Conservation (phyloP, 306 rosid species). For the Vigna angularis region DNA sequence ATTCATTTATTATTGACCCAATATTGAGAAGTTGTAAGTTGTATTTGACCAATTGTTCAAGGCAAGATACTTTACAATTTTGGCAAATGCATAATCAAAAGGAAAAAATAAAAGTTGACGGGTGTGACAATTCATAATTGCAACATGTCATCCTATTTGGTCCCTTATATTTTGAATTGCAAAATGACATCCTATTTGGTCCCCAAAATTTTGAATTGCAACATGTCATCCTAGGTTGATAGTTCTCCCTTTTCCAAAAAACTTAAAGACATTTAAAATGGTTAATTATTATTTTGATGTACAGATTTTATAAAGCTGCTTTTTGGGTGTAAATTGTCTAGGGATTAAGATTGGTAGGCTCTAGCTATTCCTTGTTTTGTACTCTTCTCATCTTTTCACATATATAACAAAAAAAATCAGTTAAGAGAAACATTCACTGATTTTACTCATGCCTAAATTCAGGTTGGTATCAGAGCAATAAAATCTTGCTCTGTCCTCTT, state of each 20-base stretch:
- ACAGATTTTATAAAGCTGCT: too few relatives aligned
- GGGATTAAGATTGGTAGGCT: too few relatives aligned
- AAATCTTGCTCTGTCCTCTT: too few relatives aligned
- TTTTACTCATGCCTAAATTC: too few relatives aligned
- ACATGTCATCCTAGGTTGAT: slow-evolving; percentile 15
- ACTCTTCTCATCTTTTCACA: too few relatives aligned
- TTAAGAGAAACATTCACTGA: too few relatives aligned
- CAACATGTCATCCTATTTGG: slow-evolving; percentile 20
- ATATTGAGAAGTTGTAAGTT: not conserved
- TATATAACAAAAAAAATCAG: too few relatives aligned
- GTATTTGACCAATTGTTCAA: slow-evolving; percentile 36
- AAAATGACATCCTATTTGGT: slow-evolving; percentile 18
- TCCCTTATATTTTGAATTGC: not conserved
- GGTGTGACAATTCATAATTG: not conserved
- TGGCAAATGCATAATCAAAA: slow-evolving; percentile 41
- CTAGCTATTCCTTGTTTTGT: too few relatives aligned
- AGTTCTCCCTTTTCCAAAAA: slow-evolving; percentile 13
- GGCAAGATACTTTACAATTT: slow-evolving; percentile 30
- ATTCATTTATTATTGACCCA: slow-evolving; percentile 21
- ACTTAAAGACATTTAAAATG: not conserved
- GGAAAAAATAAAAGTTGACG: not conserved
- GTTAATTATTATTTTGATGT: too few relatives aligned
- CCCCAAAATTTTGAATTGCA: not conserved
- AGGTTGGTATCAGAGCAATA: too few relatives aligned
- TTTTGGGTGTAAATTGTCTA: too few relatives aligned